Evolutionary conservation across 768 basidiomycete genomes (phyloP).

Genomic region (Tricholoma saponaceum): DNA sequence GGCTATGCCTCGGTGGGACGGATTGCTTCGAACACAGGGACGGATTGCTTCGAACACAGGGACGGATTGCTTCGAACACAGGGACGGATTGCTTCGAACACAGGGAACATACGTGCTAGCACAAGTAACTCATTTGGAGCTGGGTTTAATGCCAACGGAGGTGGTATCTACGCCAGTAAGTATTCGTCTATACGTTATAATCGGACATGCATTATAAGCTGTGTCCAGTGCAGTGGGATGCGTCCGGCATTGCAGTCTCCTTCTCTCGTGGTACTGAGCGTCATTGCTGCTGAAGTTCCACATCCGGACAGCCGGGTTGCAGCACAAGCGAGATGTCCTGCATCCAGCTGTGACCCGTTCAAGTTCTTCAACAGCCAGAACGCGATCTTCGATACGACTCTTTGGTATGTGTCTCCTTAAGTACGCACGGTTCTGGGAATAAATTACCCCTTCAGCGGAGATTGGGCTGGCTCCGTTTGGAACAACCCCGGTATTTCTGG

Average conservation of each 20-base stretch:
- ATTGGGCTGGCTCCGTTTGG: constrained; percentile 91
- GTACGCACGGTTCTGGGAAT: background rate
- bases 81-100: constrained; percentile 68
- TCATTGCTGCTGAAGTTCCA: constrained; percentile 69
- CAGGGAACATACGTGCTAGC: constrained; percentile 62
- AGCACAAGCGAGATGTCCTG: constrained; percentile 78
- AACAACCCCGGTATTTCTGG: constrained; percentile 66
- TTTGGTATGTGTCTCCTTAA: constrained; percentile 50
- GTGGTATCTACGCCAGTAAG: constrained; percentile 89
- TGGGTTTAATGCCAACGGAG: constrained; percentile 80
- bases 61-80: constrained; percentile 68
- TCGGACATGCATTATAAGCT: background rate
- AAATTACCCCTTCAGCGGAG: constrained; percentile 48
- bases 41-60: constrained; percentile 67
- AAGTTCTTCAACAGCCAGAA: constrained; percentile 75
- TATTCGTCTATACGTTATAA: constrained; percentile 16
- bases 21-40: constrained; percentile 69
- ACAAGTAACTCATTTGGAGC: constrained; percentile 69
- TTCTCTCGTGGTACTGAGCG: constrained; percentile 70
- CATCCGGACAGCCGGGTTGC: constrained; percentile 72
- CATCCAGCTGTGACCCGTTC: constrained; percentile 71
- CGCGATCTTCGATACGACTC: constrained; percentile 81
- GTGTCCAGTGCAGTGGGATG: constrained; percentile 67
- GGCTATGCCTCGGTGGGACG: constrained; percentile 64
- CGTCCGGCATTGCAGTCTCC: constrained; percentile 69